Conservation (phyloP, 805 yeast species). For the Kregervanrija fluxuum region DNA sequence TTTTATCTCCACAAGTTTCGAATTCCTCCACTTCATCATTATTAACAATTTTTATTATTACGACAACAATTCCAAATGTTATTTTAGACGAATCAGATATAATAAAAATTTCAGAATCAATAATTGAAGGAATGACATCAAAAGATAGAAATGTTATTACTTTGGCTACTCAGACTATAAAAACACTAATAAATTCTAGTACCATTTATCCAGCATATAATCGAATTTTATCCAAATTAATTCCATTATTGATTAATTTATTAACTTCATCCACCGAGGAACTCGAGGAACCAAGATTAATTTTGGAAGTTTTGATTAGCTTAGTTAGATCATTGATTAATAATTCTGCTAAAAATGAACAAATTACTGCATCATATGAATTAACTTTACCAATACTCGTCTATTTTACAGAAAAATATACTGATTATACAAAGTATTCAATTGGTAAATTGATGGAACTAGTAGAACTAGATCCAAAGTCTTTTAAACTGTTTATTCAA, state of each 20-base stretch:
- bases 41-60: constrained; percentile 36
- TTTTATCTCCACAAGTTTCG: not conserved
- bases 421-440: constrained; percentile 30
- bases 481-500: constrained; percentile 42
- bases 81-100: constrained; percentile 31
- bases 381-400: constrained; percentile 24
- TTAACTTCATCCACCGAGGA: constrained; percentile 9
- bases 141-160: constrained; percentile 28
- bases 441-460: constrained; percentile 43
- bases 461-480: constrained; percentile 34
- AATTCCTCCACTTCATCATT: constrained; percentile 11
- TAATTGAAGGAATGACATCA: constrained; percentile 30
- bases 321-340: constrained; percentile 33
- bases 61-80: constrained; percentile 33
- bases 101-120: constrained; percentile 25
- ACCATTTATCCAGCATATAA: constrained; percentile 22
- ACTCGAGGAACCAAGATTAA: constrained; percentile 30
- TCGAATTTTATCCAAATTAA: constrained; percentile 33
- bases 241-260: constrained; percentile 37
- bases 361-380: constrained; percentile 23
- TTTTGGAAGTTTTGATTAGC: constrained; percentile 42
- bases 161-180: constrained; percentile 54
- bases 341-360: constrained; percentile 16
- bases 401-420: constrained; percentile 24
- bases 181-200: constrained; percentile 38